Percentiles rank a stretch among this genome's conserved stretches.
These are phyloP conservation scores for Sclerotinia borealis DNA, from an alignment of 2,329 filamentous ascomycete genomes.

Conservation along the genomic window DNA sequence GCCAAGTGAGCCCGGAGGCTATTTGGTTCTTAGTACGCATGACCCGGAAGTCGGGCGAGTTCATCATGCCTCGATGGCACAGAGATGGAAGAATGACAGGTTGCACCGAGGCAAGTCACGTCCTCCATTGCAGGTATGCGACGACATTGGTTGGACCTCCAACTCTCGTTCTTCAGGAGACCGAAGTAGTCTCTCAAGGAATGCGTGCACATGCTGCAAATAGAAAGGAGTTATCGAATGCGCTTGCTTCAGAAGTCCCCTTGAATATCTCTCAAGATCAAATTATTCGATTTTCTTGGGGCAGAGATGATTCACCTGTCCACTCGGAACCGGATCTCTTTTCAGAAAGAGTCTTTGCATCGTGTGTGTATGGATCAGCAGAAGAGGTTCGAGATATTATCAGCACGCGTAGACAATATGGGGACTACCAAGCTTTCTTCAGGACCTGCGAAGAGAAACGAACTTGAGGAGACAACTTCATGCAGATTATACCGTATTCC, in stretches of 20 bases:
- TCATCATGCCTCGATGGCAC: slow-evolving; percentile 1
- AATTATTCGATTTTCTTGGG: slow-evolving; percentile 13
- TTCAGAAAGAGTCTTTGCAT: slow-evolving; percentile 7
- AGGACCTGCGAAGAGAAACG: not conserved
- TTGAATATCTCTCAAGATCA: not conserved
- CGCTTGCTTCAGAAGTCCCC: not conserved
- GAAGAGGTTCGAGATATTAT: not conserved
- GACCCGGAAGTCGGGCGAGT: not conserved
- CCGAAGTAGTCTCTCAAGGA: not conserved
- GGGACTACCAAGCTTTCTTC: not conserved
- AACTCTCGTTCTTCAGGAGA: slow-evolving; percentile 7
- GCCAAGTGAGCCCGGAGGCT: not conserved
- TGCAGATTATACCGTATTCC: not conserved
- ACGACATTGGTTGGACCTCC: not conserved
- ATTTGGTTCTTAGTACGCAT: slow-evolving; percentile 4
- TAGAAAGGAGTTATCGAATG: not conserved
- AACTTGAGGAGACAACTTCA: not conserved
- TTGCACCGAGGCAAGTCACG: not conserved
- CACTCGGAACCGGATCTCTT: slow-evolving; percentile 13
- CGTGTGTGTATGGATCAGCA: not conserved
- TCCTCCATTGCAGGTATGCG: slow-evolving; percentile 7
- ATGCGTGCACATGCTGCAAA: not conserved
- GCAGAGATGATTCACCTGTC: slow-evolving; percentile 4
- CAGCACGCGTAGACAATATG: not conserved
- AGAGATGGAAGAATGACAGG: slow-evolving; percentile 8